Evolutionary conservation across 768 basidiomycete genomes (phyloP), one percentile per base, ranked within the genome.

Genomic region (Sporobolomyces pararoseus): DNA sequence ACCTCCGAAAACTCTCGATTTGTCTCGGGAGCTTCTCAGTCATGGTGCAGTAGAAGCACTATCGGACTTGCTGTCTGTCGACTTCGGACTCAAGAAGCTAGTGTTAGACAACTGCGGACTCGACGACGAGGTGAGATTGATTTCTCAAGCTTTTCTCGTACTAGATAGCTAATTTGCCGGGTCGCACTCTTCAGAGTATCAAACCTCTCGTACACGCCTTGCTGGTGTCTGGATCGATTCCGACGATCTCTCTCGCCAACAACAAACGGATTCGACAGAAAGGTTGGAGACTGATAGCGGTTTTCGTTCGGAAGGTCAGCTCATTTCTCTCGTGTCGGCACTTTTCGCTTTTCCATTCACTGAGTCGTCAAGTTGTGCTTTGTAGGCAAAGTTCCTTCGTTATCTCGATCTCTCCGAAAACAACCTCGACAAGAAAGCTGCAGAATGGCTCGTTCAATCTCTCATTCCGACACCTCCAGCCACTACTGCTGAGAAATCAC

Each of bases 391-490:
- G 74, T 84, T 80, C 61, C 80, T 97, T 13, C 87, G 89, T 68
- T 96, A 92, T 80, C 84, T 97, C 39, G 94, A 99, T 78, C 80
- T 99, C 31, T 93, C 91, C 4, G 89, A 91, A 68, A 96, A 89
- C 71, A 78, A 81, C 2, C 79, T 96, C 68, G 95, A 97, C 78
- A 91, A 89, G 79, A 88, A 87, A 78, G 83, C 89, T 0, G 83
- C 91, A 21, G 94, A 97, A 58, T 89, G 87, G 72, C 84, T 98
- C 52, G 86, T 89, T 0, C 84, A 84, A 31, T 87, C 88, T 2
- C 81, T 96, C 23, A 79, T 84, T 2, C 77, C 79, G 63, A 3
- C 81, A 96, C n/a, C 79, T 84, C 4, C 76, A 79, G 63, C 55
- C 14, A 12, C 71, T 17, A 3, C 29, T 52, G 32, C 44, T 42